Conservation (phyloP, 2,329 filamentous ascomycete genomes). For the Fusarium verticillioides region DNA sequence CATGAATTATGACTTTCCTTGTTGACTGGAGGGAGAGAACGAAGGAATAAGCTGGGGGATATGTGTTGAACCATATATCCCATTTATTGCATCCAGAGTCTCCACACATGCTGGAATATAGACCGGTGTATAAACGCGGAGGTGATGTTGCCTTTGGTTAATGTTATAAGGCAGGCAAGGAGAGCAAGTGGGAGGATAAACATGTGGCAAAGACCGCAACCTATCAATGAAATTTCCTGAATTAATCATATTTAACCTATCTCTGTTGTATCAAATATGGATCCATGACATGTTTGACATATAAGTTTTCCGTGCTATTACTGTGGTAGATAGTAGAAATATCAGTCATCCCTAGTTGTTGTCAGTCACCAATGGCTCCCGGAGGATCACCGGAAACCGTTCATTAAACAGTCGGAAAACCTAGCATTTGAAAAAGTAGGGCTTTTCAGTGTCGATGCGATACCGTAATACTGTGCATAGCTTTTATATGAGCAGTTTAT, state of each 20-base stretch:
- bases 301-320: background rate
- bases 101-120: background rate
- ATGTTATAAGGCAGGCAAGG: background rate
- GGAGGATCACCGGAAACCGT: background rate
- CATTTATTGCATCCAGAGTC: background rate
- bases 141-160: constrained; percentile 8
- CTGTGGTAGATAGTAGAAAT: background rate
- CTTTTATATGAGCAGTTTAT: background rate
- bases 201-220: constrained; percentile 3
- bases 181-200: background rate
- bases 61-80: background rate
- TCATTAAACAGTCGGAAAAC: background rate
- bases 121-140: constrained; percentile 1
- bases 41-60: background rate
- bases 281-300: background rate
- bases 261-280: background rate
- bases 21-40: background rate
- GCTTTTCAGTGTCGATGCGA: too few relatives aligned
- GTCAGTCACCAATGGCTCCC: background rate
- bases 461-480: background rate
- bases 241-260: background rate
- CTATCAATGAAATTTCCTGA: constrained; percentile 2
- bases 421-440: background rate
- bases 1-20: constrained; percentile 33
- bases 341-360: background rate